Evolutionary conservation across 257 asterid species (phyloP), one percentile per base, ranked within the genome.

Genomic region (Solanum piurae): DNA sequence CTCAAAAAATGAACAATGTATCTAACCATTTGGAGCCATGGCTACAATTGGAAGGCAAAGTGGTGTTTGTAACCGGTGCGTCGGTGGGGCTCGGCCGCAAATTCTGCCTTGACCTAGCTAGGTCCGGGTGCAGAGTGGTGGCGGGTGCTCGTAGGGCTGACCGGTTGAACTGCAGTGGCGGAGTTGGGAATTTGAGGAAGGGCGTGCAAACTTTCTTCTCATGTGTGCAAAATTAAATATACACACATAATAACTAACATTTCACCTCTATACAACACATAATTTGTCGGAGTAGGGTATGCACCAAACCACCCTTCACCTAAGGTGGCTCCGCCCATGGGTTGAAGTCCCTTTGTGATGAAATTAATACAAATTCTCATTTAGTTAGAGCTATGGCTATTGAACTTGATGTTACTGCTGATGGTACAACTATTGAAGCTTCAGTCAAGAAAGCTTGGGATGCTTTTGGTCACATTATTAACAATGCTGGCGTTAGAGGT

Each of bases 61-160:
- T 94, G 58, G 98, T 96, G 85, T 83, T 95, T 92, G 94, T 96
- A 25, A 96, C 98, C 34, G 98, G 98, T 66, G 96, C 99, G 3
- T 96, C 99, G 1, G 93, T 98, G 4, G 99, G 98, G 7, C 90
- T 95, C 6, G 98, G 98, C 85, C 92, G 93, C 4, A 94, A 90
- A 6, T 91, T 92, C 90, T 94, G 97, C 89, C 84, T 94, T 55
- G 95, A 96, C 86, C 88, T 96, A 21, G 95, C 95, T 69, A 91
- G 89, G 85, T 94, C 93, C 37, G 98, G 98, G 60, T 96, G 98
- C 92, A 92, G 87, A 84, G 86, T 95, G 20, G 42, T 96, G 1
- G 98, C 94, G 82, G 94, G 96, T 1, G 98, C 99, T 33, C 93
- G 98, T 13, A 79, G 97, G 3, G 55, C 21, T 29, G 93, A 94